phyloP scores from a whole-genome alignment of 73 alveolate species.

The Tetrahymena borealis region DNA sequence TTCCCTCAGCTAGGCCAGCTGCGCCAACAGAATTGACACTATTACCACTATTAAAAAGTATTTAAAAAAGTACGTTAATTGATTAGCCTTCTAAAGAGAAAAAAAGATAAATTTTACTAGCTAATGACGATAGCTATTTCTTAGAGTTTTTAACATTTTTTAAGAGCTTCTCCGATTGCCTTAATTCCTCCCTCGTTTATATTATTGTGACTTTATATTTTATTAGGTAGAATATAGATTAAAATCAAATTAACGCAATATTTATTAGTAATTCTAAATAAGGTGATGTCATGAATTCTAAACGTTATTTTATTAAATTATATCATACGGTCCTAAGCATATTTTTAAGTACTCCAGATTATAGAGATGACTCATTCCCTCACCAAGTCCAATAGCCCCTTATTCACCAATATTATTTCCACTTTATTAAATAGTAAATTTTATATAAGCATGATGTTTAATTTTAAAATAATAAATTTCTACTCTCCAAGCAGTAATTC shows the following conservation, averaged over 20 bases:
- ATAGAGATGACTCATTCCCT: neutral
- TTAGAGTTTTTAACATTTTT: neutral
- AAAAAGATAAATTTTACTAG: neutral
- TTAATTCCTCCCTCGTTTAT: neutral
- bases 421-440: neutral
- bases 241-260: too few relatives aligned
- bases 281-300: too few relatives aligned
- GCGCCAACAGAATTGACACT: neutral
- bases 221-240: too few relatives aligned
- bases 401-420: neutral
- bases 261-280: too few relatives aligned
- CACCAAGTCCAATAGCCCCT: neutral
- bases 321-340: neutral
- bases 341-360: neutral
- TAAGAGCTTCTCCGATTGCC: neutral
- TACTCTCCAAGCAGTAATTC: neutral
- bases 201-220: neutral
- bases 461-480: neutral
- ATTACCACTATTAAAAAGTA: neutral
- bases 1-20: neutral
- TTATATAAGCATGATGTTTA: neutral
- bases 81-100: neutral
- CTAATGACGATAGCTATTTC: neutral
- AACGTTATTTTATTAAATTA: neutral
- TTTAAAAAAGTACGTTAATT: neutral